A percentile compares a stretch with the other conserved stretches of the same genome.
These are phyloP conservation scores for Hypoxylon sp. DNA, from an alignment of 2,329 filamentous ascomycete genomes.

Conservation along the genomic window DNA sequence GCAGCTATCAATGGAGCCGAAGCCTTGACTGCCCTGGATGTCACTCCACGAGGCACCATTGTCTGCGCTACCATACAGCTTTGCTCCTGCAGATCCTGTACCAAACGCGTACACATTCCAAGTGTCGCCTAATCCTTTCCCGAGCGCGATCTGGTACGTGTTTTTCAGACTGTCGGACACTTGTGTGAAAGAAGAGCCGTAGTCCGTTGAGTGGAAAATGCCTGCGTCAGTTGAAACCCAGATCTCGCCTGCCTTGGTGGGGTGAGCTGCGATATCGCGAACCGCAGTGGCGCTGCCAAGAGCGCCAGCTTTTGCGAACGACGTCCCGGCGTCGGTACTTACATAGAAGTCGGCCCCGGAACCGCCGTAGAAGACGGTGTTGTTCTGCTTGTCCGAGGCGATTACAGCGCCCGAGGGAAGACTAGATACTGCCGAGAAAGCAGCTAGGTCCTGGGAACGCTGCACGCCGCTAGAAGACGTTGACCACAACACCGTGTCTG, in stretches of 20 bases:
- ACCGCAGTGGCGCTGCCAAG: conserved; percentile 61
- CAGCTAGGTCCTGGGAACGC: conserved; percentile 58
- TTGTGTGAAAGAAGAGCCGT: conserved; percentile 63
- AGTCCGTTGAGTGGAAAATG: conserved; percentile 68
- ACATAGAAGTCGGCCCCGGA: conserved; percentile 65
- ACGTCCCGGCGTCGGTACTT: conserved; percentile 63
- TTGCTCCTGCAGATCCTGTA: conserved; percentile 58
- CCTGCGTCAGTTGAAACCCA: conserved; percentile 70
- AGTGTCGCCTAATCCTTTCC: conserved; percentile 56
- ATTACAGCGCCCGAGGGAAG: conserved; percentile 64
- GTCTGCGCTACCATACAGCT: conserved; percentile 63
- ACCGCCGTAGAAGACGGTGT: conserved; percentile 67
- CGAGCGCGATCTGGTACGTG: conserved; percentile 62
- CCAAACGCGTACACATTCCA: conserved; percentile 67
- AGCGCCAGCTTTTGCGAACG: conserved; percentile 60
- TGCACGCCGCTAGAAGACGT: conserved; percentile 59
- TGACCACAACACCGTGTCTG: conserved; percentile 65
- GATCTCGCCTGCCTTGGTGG: conserved; percentile 71
- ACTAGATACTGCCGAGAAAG: conserved; percentile 62
- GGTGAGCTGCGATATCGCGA: conserved; percentile 70
- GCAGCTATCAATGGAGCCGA: conserved; percentile 60
- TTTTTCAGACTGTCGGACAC: conserved; percentile 56
- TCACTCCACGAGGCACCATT: conserved; percentile 62
- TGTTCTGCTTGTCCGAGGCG: conserved; percentile 68
- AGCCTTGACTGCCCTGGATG: conserved; percentile 63